Base-by-base conservation (phyloP, 805 yeast genomes). In the Scheffersomyces ergatensis region DNA sequence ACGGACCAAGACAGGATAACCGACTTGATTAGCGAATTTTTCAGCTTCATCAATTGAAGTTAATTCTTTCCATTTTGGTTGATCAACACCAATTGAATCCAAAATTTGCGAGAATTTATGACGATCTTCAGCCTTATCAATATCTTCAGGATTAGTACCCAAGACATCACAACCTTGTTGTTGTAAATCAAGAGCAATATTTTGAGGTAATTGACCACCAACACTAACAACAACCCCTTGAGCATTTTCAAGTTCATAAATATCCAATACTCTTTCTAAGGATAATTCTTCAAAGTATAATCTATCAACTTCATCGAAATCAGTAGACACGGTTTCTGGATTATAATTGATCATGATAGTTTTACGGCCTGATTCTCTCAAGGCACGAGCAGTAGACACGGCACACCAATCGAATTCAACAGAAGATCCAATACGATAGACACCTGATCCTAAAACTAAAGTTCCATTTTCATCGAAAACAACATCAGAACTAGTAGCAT, bases 331-430 rank as follows among this genome's bases (percentile, higher is more conserved):
- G 19, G 99, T 92, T 72, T 92, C 99, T 46, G 99, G 99, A 74
- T 92, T 92, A 71, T 92, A 92, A 76, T 92, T 92, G 60, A 92
- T 79, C 99, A 92, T 92, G 51, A 92, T 82, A 24, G 99, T 92
- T 68, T 83, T 87, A 64, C 82, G 83, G 49, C 96, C 96, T 41
- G 80, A 74, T 39, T 80, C 85, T 65, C 99, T 82, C 55, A 92
- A 80, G 33, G 97, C 89, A 63, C 97, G 83, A 42, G 96, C 97
- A 43, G 99, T 86, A 49, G 93, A 80, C 48, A 92, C 99, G 41
- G 98, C 99, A 77, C 99, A 92, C 99, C 99, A 92, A 67, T 92
- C 99, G 58, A 92, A 92, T 72, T 93, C 99, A 40, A 92, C 99
- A 24, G 97, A 89, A 2, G 97, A 90, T 44, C 99, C 99, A 64